phyloP scores from a whole-genome alignment of 2,329 filamentous ascomycete species.

The Scytalidium lignicola region DNA sequence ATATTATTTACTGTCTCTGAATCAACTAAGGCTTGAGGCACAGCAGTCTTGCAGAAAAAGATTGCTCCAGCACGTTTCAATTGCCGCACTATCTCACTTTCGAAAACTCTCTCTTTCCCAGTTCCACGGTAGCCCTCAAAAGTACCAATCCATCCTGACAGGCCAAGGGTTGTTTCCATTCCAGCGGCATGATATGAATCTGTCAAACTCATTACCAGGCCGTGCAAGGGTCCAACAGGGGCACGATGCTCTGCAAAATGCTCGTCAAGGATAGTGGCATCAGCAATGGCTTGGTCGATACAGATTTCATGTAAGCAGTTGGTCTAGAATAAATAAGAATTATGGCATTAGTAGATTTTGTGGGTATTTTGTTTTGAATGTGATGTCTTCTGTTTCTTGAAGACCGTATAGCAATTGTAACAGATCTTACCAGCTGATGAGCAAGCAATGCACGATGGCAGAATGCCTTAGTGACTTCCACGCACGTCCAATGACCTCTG shows the following conservation, averaged over 20 bases:
- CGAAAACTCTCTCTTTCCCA: background rate
- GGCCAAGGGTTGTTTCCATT: slow-evolving; percentile 45
- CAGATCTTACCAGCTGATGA: slow-evolving; percentile 52
- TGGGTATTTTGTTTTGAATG: too few relatives aligned
- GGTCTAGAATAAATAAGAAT: slow-evolving; percentile 42
- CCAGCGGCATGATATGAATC: slow-evolving; percentile 51
- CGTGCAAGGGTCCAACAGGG: slow-evolving; percentile 53
- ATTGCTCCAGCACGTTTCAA: slow-evolving; percentile 55
- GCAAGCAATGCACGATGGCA: slow-evolving; percentile 47
- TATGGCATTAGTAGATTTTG: background rate
- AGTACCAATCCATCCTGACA: slow-evolving; percentile 36
- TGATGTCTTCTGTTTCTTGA: too few relatives aligned
- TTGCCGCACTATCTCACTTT: slow-evolving; percentile 41
- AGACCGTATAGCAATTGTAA: slow-evolving; percentile 33
- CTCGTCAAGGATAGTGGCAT: slow-evolving; percentile 39
- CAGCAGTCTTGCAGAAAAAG: slow-evolving; percentile 61
- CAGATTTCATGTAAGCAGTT: slow-evolving; percentile 43
- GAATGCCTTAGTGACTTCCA: slow-evolving; percentile 44
- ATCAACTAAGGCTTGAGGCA: slow-evolving; percentile 48
- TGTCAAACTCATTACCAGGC: slow-evolving; percentile 49
- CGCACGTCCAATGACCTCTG: slow-evolving; percentile 47
- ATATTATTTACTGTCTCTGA: slow-evolving; percentile 54
- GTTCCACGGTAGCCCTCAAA: slow-evolving; percentile 40
- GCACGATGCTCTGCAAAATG: slow-evolving; percentile 31
- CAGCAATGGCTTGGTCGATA: slow-evolving; percentile 30